Conservation (phyloP, 352 stramenopile genomes). For the Globisporangium parvum region DNA sequence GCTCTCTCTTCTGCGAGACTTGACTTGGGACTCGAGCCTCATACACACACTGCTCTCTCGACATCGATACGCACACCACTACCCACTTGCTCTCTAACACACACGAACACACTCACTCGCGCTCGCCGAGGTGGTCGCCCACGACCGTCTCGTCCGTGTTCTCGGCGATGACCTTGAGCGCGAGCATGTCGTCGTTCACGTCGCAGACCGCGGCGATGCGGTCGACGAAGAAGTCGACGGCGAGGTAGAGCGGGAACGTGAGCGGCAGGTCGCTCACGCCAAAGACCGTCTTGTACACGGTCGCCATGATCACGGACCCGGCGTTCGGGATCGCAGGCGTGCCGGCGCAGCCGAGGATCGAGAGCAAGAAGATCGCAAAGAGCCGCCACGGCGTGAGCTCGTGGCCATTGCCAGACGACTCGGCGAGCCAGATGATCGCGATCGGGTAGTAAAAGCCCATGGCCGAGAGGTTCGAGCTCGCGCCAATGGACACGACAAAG, state of each 20-base stretch:
- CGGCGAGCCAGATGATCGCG: conserved; percentile 49
- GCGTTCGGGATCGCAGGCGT: conserved; percentile 47
- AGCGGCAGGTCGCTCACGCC: conserved; percentile 34
- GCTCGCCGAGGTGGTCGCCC: conserved; percentile 43
- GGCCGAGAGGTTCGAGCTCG: conserved; percentile 50
- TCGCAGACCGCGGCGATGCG: conserved; percentile 67
- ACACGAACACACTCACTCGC: conserved; percentile 18
- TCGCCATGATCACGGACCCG: conserved; percentile 48
- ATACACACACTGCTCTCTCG: neutral
- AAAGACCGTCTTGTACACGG: conserved; percentile 61
- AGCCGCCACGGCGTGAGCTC: conserved; percentile 38
- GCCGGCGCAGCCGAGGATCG: conserved; percentile 41
- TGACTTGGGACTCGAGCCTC: too few species aligned
- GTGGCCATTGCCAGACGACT: conserved; percentile 49
- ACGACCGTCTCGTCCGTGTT: conserved; percentile 66
- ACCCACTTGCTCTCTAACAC: conserved; percentile 10
- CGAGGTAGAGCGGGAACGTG: conserved; percentile 51
- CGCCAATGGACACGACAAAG: conserved; percentile 67
- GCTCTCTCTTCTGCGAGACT: too few species aligned
- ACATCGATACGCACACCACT: too few species aligned
- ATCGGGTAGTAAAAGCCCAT: conserved; percentile 60
- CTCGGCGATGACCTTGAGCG: conserved; percentile 66
- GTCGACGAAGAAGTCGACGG: conserved; percentile 62
- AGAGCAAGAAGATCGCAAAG: conserved; percentile 46
- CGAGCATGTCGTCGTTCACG: conserved; percentile 77